Base-by-base conservation (phyloP, 2,329 filamentous ascomycete genomes). In the Chrysoporthe cubensis region DNA sequence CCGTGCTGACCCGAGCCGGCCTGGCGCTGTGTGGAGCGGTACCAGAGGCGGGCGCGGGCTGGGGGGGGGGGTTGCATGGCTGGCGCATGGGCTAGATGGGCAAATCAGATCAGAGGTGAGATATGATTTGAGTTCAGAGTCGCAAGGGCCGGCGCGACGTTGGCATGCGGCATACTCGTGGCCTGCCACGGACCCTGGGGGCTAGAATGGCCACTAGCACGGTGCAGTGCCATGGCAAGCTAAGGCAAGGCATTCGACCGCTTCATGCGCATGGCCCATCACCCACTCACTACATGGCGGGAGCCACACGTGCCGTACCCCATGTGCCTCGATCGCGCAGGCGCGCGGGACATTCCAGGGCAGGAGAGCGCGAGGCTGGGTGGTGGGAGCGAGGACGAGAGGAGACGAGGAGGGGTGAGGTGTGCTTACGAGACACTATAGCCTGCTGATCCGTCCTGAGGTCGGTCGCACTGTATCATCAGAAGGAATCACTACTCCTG, bases 101-200 rank as follows among this genome's bases (percentile, higher is more conserved):
- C 61, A 54, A 54, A 54, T 52, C 34, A 63, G 46, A 63, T 54
- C 50, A 54, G 50, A 54, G 16, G 42, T 52, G 32, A 52, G 61
- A 54, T 63, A 8, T 61, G 42, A 61, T 54, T 54, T 60, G 61
- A 46, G 42, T 63, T 54, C 48, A 52, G 26, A 26, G 46, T 48
- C n/a, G 52, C 9, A 65, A 26, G 56, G 56, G 54, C 54, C 42
- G 56, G 56, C 63, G 63, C 63, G 56, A 65, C 63, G 43, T 65
- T 65, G 63, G 26, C 63, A 65, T 60, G 63, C 63, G 56, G 32
- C 54, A 50, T 48, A 40, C 63, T 65, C 63, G 63, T 65, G 63
- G 63, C 63, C 37, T 54, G 48, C 46, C 61, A 63, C 37, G 40
- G 52, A 48, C 14, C 40, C 62, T 62, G 60, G 16, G 44, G 34